These are phyloP conservation scores for Metroxylon sagu DNA, from an alignment of 176 grass and related monocot genomes.

Conservation along the genomic window DNA sequence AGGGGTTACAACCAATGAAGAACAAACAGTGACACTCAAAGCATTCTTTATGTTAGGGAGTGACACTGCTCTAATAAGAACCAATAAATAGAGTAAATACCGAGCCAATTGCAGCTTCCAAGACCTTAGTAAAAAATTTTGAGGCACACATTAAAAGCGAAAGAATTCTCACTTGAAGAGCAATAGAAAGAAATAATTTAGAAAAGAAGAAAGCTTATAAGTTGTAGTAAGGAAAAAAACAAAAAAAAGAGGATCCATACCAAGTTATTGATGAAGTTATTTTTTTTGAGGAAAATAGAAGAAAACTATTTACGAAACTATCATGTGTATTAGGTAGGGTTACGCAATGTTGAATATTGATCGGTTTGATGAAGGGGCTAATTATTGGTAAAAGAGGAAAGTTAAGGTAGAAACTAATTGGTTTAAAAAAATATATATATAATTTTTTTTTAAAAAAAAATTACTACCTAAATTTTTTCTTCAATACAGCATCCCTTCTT, in stretches of 20 bases:
- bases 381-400: background rate
- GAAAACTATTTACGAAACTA: background rate
- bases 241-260: constrained; percentile 16
- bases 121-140: constrained; percentile 42
- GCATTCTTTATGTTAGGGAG: constrained; percentile 34
- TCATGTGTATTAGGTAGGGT: background rate
- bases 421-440: background rate
- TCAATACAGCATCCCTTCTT: too few relatives aligned
- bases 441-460: too few relatives aligned
- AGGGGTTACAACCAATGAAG: background rate
- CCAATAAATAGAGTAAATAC: constrained; percentile 25
- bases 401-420: background rate
- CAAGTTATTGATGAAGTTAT: constrained; percentile 26
- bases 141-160: constrained; percentile 7
- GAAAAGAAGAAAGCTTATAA: constrained; percentile 31
- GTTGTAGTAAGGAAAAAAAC: constrained; percentile 7
- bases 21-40: background rate
- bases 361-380: too few relatives aligned
- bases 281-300: constrained; percentile 37
- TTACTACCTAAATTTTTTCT: too few relatives aligned
- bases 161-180: constrained; percentile 15
- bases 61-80: constrained; percentile 53
- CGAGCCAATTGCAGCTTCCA: constrained; percentile 40
- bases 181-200: constrained; percentile 2
- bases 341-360: too few relatives aligned